Conservation (phyloP, 768 basidiomycete genomes). For the Lactarius sanguifluus region DNA sequence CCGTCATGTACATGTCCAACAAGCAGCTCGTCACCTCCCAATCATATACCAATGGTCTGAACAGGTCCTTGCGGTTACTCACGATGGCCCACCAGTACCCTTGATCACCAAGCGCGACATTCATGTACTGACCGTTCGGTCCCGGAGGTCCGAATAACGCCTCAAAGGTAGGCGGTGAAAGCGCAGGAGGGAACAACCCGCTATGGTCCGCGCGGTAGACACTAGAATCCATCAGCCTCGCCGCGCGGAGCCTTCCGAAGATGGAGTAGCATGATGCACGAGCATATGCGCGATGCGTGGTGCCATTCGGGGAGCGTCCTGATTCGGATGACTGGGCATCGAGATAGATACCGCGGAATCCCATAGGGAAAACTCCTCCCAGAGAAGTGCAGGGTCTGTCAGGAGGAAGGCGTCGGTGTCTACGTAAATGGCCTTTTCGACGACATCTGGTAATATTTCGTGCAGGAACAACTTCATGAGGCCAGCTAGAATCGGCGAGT, state of each 20-base stretch:
- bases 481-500: constrained; percentile 38
- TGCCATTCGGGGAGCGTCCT: constrained; percentile 43
- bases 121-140: constrained; percentile 40
- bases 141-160: constrained; percentile 46
- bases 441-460: constrained; percentile 46
- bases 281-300: constrained; percentile 49
- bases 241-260: constrained; percentile 45
- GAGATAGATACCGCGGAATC: constrained; percentile 41
- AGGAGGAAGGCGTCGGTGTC: constrained; percentile 55
- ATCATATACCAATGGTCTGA: constrained; percentile 45
- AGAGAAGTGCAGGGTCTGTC: constrained; percentile 47
- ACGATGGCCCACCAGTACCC: constrained; percentile 57
- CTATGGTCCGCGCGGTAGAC: constrained; percentile 38
- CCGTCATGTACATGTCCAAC: constrained; percentile 46
- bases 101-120: constrained; percentile 52
- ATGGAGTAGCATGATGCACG: constrained; percentile 54
- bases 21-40: constrained; percentile 53
- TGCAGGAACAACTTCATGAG: constrained; percentile 56
- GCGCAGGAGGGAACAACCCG: constrained; percentile 35
- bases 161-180: constrained; percentile 45
- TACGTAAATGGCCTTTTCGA: constrained; percentile 49
- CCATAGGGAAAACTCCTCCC: constrained; percentile 43
- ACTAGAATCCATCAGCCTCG: constrained; percentile 50
- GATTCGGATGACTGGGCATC: constrained; percentile 48
- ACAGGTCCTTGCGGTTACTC: constrained; percentile 43